Evolutionary conservation across 108 stramenopile genomes (phyloP), one percentile per base, ranked within the genome.

Genomic region (Skeletonema tropicum): DNA sequence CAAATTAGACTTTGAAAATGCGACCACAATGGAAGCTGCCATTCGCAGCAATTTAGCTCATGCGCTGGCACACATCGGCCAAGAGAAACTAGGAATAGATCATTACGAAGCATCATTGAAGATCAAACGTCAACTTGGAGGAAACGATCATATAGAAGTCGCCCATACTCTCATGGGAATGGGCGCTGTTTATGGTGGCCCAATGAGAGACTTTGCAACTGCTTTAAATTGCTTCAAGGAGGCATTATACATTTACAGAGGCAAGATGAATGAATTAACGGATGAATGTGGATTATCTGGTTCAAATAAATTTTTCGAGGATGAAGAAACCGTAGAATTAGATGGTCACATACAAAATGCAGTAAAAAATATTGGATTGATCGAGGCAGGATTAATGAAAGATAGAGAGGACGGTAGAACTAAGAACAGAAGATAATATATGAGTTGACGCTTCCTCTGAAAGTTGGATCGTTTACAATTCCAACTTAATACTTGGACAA

Each of bases 211-310:
- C 71, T 39, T 72, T 13, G 6, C 62, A 1, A 69, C 49, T 14
- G 72, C 79, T 0, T 57, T 80, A 29, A 73, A 64, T n/a, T 80
- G 79, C 55, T 80, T 80, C 55, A 80, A 80, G 38, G 79, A 80
- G 57, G 79, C 79, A 0, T 68, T 80, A 4, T 67, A 74, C 73
- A 80, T 80, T 25, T 80, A 69, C 57, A 59, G 68, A 64, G 7
- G 35, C 1, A 67, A 73, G 15, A 59, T 66, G 41, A 63, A 80
- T 17, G 72, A 73, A 26, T 32, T 61, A 11, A 59, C 45, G 39
- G 55, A 46, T 21, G 79, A 48, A 4, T n/a, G 41, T 8, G 39
- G 52, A 29, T 0, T 30, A 60, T 73, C 30, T 46, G 58, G 64
- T 42, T 41, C 38, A 26, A 41, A 68, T 60, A 68, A 35, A 30